Base-by-base conservation (phyloP, 192 early-diverging fungal genomes). In the Cladochytrium replicatum region DNA sequence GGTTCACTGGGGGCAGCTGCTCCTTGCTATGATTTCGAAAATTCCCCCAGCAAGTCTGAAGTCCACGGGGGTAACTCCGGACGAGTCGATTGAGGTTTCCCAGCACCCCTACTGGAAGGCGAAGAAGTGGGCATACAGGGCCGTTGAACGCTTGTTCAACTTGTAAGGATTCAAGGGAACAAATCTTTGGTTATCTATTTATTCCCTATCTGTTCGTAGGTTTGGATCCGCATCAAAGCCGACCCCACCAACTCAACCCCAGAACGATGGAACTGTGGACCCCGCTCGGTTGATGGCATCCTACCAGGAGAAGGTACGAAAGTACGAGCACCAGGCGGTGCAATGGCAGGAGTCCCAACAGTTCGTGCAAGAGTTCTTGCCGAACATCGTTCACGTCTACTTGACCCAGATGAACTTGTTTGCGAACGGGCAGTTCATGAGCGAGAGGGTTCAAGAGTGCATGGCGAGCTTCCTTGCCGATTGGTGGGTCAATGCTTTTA, bases 111-210 rank as follows among this genome's bases (percentile, higher is more conserved):
- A 79, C 72, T 91, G 85, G 84, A 91, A 92, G 70, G 83, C 84
- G 44, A 95, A 93, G 62, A 92, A 94, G 58, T 95, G 95, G 93
- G 84, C 93, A 5, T 83, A 83, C 58, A 15, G 44, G 21, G n/a
- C n/a, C n/a, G n/a, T n/a, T n/a, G n/a, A n/a, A n/a, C n/a, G n/a
- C n/a, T n/a, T n/a, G n/a, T n/a, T n/a, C n/a, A n/a, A n/a, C n/a
- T n/a, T n/a, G n/a, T n/a, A n/a, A n/a, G n/a, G n/a, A 37, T 37
- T 37, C 13, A n/a, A n/a, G n/a, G n/a, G n/a, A n/a, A n/a, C n/a
- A n/a, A n/a, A n/a, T n/a, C n/a, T n/a, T n/a, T n/a, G n/a, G n/a
- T n/a, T n/a, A n/a, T n/a, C n/a, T n/a, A n/a, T n/a, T n/a, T n/a
- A n/a, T n/a, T n/a, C n/a, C n/a, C n/a, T n/a, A n/a, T n/a, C n/a